These are phyloP conservation scores for Ceratocystis destructans DNA, from an alignment of 2,329 filamentous ascomycete species.

Conservation along the genomic window DNA sequence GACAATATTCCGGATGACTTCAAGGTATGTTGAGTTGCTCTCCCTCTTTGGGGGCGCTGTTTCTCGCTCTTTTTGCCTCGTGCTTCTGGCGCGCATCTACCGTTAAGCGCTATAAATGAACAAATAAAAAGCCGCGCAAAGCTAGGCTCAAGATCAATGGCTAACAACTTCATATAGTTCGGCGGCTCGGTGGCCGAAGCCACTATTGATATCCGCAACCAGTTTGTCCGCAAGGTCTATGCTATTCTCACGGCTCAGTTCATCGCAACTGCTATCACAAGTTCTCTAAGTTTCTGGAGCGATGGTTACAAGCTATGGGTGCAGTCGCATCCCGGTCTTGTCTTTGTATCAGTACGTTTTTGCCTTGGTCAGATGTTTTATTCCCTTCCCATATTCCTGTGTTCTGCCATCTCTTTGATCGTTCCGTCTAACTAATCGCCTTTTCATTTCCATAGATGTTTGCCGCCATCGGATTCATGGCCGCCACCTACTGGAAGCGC, in stretches of 20 bases:
- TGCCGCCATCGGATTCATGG: slow-evolving; percentile 70
- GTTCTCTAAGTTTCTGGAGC: slow-evolving; percentile 76
- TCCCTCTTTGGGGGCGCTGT: neutral
- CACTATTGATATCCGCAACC: slow-evolving; percentile 89
- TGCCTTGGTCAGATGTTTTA: slow-evolving; percentile 2
- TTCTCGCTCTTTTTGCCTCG: neutral
- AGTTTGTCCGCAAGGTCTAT: slow-evolving; percentile 96
- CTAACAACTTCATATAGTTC: slow-evolving; percentile 42
- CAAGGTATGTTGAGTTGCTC: slow-evolving; percentile 45
- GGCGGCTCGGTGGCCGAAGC: slow-evolving; percentile 87
- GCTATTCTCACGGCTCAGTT: slow-evolving; percentile 94
- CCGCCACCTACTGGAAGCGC: slow-evolving; percentile 87
- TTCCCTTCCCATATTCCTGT: neutral
- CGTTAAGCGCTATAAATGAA: neutral
- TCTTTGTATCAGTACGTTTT: slow-evolving; percentile 60
- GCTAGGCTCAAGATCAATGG: neutral
- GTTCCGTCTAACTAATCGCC: neutral
- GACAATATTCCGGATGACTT: slow-evolving; percentile 96
- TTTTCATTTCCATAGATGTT: slow-evolving; percentile 40
- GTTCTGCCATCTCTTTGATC: neutral
- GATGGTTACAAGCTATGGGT: slow-evolving; percentile 71
- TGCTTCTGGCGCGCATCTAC: neutral
- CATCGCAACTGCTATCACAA: slow-evolving; percentile 66
- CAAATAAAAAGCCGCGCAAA: neutral
- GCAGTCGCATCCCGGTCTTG: slow-evolving; percentile 65